Evolutionary conservation across 192 early-diverging fungal genomes (phyloP), one percentile per base, ranked within the genome.

Genomic region (Coemansia erecta): DNA sequence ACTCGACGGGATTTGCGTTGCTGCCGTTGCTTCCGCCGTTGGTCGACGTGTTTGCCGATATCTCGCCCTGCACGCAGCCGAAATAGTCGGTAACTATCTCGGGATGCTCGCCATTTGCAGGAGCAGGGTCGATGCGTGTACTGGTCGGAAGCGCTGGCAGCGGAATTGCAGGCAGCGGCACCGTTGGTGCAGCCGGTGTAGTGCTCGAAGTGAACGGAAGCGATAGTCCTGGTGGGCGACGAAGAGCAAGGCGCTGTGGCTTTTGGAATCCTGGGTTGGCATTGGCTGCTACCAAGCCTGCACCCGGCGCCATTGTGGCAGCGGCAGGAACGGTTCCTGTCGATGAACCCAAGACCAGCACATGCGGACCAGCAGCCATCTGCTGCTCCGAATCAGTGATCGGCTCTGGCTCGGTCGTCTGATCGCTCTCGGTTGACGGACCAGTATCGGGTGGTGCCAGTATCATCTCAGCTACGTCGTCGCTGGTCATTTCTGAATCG

Each of bases 31-130:
- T 35, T 5, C 23, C 17, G 24, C 64, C 50, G 37, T 45, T 47
- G 43, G 28, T 12, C 18, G 58, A 26, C 15, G 52, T 35, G 35
- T 39, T 19, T 40, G 37, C 31, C 37, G 52, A 56, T 14, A 33
- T 56, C 17, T 43, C 40, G 14, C 35, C 50, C 52, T 40, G 47
- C 18, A 49, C 31, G 53, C 52, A 45, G 39, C 73, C 73, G 60
- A 77, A 77, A 44, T 77, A 77, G 43, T 77, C 73, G 12, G 52
- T 53, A 39, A 39, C 35, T 8, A 53, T 39, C 18, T 33, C 33
- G 4, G 35, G 33, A 11, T 33, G 52, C 28, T 33, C 33, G 17
- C 15, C 14, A 37, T 53, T 26, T 0, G 10, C 19, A 53, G 52
- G 14, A 12, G 52, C 26, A 26, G 19, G 8, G 28, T 41, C 37